Percentiles rank a stretch among this genome's conserved stretches.
Evolutionary conservation across 1,139 yeast genomes (phyloP).

Genomic region (Hyphopichia wangnamkhiaoensis): DNA sequence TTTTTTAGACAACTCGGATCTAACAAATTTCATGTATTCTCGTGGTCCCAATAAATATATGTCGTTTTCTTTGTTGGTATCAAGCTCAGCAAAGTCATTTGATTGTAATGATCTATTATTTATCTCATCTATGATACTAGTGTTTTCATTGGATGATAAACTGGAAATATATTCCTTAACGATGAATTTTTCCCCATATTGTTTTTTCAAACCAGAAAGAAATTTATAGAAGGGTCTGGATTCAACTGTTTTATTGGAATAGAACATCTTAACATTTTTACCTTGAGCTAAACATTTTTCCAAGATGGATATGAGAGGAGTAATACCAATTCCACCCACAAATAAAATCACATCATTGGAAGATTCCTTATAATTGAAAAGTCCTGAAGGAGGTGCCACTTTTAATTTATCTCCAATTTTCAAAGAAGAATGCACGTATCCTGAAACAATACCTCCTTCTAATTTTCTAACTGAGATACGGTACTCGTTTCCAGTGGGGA

Average conservation of each 20-base stretch:
- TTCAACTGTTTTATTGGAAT: slow-evolving; percentile 27
- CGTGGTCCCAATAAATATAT: slow-evolving; percentile 40
- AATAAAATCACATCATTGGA: slow-evolving; percentile 44
- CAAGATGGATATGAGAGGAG: slow-evolving; percentile 59
- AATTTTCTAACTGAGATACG: slow-evolving; percentile 53
- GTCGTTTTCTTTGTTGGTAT: slow-evolving; percentile 16
- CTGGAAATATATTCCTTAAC: slow-evolving; percentile 23
- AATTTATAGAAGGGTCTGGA: slow-evolving; percentile 29
- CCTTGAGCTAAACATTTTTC: slow-evolving; percentile 35
- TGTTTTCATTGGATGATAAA: slow-evolving; percentile 5
- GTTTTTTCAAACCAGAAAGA: slow-evolving; percentile 17
- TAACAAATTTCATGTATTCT: slow-evolving; percentile 32
- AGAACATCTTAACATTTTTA: slow-evolving; percentile 26
- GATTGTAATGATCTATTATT: slow-evolving; percentile 10
- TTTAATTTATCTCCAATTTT: slow-evolving; percentile 51
- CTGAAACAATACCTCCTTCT: slow-evolving; percentile 55
- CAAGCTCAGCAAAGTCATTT: slow-evolving; percentile 17
- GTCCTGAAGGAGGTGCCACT: slow-evolving; percentile 64
- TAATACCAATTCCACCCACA: slow-evolving; percentile 70
- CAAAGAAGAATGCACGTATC: slow-evolving; percentile 49
- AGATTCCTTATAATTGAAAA: slow-evolving; percentile 39
- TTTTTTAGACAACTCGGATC: slow-evolving; percentile 13
- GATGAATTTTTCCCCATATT: slow-evolving; percentile 17
- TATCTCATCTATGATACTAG: slow-evolving; percentile 10
- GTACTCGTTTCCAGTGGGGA: slow-evolving; percentile 34